These are phyloP conservation scores for Beauveria sp. DNA, from an alignment of 2,329 filamentous ascomycete genomes.

Conservation along the genomic window DNA sequence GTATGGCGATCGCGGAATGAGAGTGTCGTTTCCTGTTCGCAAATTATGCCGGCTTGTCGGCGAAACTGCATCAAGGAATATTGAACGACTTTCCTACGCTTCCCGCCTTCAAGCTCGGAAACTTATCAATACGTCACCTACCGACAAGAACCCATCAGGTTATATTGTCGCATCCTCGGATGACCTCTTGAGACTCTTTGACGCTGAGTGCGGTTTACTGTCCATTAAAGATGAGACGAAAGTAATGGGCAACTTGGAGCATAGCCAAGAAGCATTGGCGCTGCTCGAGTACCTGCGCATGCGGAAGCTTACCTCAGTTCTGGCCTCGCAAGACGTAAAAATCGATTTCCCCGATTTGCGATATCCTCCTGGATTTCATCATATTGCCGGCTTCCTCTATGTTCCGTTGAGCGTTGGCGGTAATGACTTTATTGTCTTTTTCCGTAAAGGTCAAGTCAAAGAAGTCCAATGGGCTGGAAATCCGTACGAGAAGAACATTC, in stretches of 20 bases:
- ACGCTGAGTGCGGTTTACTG: constrained; percentile 78
- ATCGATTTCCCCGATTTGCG: constrained; percentile 74
- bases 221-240: constrained; percentile 88
- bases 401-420: constrained; percentile 73
- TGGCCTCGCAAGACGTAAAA: constrained; percentile 68
- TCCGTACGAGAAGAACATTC: constrained; percentile 71
- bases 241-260: constrained; percentile 64
- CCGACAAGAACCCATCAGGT: constrained; percentile 72
- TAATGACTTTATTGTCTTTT: constrained; percentile 83
- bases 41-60: constrained; percentile 88
- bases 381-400: constrained; percentile 71
- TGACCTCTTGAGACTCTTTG: constrained; percentile 73
- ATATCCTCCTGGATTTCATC: constrained; percentile 71
- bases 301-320: constrained; percentile 64
- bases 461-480: constrained; percentile 84
- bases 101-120: constrained; percentile 79
- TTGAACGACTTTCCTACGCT: constrained; percentile 79
- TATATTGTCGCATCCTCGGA: constrained; percentile 89
- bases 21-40: constrained; percentile 84
- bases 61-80: constrained; percentile 78
- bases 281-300: constrained; percentile 79
- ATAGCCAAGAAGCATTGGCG: constrained; percentile 75
- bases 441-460: constrained; percentile 66
- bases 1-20: constrained; percentile 70
- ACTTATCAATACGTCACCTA: constrained; percentile 77